A percentile compares a stretch with the other conserved stretches of the same genome.
Conservation (phyloP, 106 monocot species). For the Iris macrosiphon region DNA sequence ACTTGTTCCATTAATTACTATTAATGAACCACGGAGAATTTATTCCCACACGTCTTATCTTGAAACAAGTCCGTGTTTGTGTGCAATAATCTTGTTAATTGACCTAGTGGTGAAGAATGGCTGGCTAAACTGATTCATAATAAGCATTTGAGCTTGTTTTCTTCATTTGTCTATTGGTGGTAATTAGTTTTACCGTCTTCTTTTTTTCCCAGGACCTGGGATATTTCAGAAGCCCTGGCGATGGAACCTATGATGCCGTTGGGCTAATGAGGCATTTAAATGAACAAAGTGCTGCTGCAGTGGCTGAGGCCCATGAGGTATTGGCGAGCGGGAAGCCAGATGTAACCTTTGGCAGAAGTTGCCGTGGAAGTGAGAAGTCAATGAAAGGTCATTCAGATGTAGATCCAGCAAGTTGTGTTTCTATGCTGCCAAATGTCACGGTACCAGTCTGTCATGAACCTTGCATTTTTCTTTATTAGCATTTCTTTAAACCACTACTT, state of each 20-base stretch:
- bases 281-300: constrained; percentile 32
- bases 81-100: too few relatives aligned
- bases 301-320: constrained; percentile 40
- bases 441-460: constrained; percentile 11
- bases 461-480: neutral
- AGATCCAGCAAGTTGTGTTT: constrained; percentile 19
- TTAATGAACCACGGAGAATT: too few relatives aligned
- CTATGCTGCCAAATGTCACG: constrained; percentile 14
- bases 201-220: constrained; percentile 32
- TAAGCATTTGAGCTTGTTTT: too few relatives aligned
- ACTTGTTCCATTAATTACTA: neutral
- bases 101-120: too few relatives aligned
- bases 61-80: too few relatives aligned
- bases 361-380: constrained; percentile 2
- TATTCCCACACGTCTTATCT: too few relatives aligned
- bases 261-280: constrained; percentile 36
- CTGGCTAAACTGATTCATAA: too few relatives aligned
- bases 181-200: neutral
- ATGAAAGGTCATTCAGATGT: constrained; percentile 6
- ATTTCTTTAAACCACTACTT: too few relatives aligned
- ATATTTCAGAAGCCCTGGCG: constrained; percentile 43
- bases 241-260: constrained; percentile 41
- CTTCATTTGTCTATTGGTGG: too few relatives aligned
- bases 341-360: neutral
- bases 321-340: constrained; percentile 17